Evolutionary conservation across 805 yeast genomes (phyloP).

Genomic region (Wickerhamiella spandovensis): DNA sequence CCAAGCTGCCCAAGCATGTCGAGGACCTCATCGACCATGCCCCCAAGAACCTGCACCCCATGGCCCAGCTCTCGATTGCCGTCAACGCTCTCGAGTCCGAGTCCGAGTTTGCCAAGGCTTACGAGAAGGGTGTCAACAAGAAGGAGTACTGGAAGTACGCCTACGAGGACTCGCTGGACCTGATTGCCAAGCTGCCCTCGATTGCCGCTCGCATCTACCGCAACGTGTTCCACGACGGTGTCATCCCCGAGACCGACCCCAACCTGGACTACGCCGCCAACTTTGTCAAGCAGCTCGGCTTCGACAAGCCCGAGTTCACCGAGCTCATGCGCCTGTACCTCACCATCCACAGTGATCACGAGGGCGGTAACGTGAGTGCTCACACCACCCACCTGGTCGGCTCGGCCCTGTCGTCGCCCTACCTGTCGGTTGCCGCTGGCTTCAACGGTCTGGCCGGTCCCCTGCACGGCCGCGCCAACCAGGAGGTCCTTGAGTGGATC

Average conservation of each 20-base stretch:
- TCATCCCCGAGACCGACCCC: slow-evolving; percentile 29
- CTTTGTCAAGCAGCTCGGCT: slow-evolving; percentile 50
- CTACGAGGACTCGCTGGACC: slow-evolving; percentile 66
- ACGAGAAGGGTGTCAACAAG: slow-evolving; percentile 71
- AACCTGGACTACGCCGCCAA: slow-evolving; percentile 50
- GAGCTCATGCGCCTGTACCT: slow-evolving; percentile 72
- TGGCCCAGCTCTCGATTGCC: slow-evolving; percentile 82
- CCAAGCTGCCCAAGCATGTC: slow-evolving; percentile 68
- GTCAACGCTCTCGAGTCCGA: slow-evolving; percentile 70
- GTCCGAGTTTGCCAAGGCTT: slow-evolving; percentile 74
- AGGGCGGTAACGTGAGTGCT: slow-evolving; percentile 82
- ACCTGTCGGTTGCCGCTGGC: slow-evolving; percentile 68
- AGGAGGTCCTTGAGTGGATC: slow-evolving; percentile 76
- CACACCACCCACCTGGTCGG: slow-evolving; percentile 81
- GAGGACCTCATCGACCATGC: slow-evolving; percentile 56
- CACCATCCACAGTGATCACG: slow-evolving; percentile 78
- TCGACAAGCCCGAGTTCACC: slow-evolving; percentile 47
- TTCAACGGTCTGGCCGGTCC: slow-evolving; percentile 81
- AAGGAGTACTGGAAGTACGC: slow-evolving; percentile 73
- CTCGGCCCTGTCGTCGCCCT: slow-evolving; percentile 69
- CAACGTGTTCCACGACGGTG: slow-evolving; percentile 74
- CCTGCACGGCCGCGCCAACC: slow-evolving; percentile 77
- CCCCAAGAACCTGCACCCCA: slow-evolving; percentile 70
- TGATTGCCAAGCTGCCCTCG: slow-evolving; percentile 68
- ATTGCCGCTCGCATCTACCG: slow-evolving; percentile 77